Evolutionary conservation across 331 rosid genomes (phyloP).

Genomic region (Quercus phellos): DNA sequence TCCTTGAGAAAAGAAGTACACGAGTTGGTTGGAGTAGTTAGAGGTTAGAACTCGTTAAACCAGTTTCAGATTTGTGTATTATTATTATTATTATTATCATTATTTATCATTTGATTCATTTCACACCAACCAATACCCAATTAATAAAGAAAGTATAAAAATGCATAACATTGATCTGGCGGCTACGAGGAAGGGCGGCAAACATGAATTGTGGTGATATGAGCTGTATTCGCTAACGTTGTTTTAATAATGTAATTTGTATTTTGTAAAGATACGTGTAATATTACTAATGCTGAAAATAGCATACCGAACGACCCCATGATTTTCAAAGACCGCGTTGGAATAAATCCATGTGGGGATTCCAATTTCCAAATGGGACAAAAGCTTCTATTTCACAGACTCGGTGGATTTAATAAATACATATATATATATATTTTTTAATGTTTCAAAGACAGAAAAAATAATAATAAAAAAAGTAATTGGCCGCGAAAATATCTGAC

Average conservation of each 20-base stretch:
- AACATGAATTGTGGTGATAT: background rate
- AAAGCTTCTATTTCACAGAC: background rate
- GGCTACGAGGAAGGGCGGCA: background rate
- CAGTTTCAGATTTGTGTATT: background rate
- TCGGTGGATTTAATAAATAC: background rate
- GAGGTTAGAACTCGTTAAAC: background rate
- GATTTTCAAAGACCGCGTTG: background rate
- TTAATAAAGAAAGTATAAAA: background rate
- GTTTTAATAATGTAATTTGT: no score
- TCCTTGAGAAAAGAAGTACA: background rate
- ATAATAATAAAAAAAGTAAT: background rate
- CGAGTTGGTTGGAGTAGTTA: background rate
- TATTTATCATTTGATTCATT: background rate
- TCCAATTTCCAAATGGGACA: background rate
- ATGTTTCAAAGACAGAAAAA: no score
- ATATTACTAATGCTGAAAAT: no score
- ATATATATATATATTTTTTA: no score
- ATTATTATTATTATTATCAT: no score
- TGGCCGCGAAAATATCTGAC: background rate
- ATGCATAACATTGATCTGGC: background rate
- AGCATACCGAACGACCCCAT: no score
- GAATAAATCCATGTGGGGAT: background rate
- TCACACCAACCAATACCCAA: background rate
- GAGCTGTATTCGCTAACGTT: no score
- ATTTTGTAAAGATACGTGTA: no score